Evolutionary conservation across 495 filamentous ascomycete species (phyloP).

Genomic region (Hypoxylon rickii): DNA sequence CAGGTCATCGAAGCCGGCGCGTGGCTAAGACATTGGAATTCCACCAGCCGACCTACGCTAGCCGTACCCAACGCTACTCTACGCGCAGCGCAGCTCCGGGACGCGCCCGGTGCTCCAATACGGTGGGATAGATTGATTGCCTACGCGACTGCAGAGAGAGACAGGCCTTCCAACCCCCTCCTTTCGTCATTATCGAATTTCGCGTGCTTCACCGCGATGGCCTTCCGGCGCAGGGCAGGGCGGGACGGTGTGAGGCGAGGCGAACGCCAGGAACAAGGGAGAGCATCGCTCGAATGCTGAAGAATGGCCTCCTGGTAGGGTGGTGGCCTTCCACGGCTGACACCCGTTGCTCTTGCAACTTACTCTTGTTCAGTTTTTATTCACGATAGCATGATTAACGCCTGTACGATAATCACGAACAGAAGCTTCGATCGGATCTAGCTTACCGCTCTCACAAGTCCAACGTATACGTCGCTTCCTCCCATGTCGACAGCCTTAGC

Average conservation of each 20-base stretch:
- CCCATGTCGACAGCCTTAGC: slow-evolving; percentile 12
- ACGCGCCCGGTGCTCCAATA: too few relatives aligned
- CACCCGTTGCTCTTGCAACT: slow-evolving; percentile 14
- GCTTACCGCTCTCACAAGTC: neutral
- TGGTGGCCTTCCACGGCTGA: slow-evolving; percentile 12
- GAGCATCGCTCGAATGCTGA: slow-evolving; percentile 14
- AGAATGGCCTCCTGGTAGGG: slow-evolving; percentile 25
- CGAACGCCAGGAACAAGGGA: slow-evolving; percentile 26
- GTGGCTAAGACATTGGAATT: slow-evolving; percentile 36
- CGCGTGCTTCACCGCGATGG: slow-evolving; percentile 18
- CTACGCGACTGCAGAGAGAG: too few relatives aligned
- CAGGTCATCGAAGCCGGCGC: slow-evolving; percentile 23
- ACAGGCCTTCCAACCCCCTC: slow-evolving; percentile 28
- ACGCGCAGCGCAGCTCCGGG: too few relatives aligned
- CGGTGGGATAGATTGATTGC: neutral
- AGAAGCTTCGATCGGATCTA: slow-evolving; percentile 5
- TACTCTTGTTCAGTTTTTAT: slow-evolving; percentile 5
- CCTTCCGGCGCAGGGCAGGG: slow-evolving; percentile 22
- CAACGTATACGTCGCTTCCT: slow-evolving; percentile 2
- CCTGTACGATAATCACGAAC: neutral
- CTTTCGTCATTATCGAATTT: slow-evolving; percentile 34
- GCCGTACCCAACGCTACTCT: too few relatives aligned
- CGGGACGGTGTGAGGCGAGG: neutral
- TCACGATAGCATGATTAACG: slow-evolving; percentile 7
- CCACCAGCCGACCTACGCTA: slow-evolving; percentile 30